phyloP scores from a whole-genome alignment of 345 rosid species.

The Cardamine chenopodiifolia region DNA sequence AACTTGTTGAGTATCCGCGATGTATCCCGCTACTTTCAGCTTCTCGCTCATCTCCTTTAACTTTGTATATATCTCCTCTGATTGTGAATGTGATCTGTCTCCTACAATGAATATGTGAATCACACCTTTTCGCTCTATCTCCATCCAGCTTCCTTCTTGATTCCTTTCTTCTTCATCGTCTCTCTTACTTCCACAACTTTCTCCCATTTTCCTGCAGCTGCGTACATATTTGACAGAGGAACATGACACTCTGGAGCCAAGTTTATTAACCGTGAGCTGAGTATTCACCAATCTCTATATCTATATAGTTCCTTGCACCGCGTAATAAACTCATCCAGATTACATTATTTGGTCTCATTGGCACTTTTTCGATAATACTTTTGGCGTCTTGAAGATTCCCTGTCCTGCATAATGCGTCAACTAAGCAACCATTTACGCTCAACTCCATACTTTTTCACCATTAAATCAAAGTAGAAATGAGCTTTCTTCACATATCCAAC shows the following conservation, averaged over 20 bases:
- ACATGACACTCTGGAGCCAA: slow-evolving; percentile 62
- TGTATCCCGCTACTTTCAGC: slow-evolving; percentile 51
- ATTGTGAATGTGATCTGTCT: slow-evolving; percentile 51
- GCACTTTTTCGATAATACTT: slow-evolving; percentile 53
- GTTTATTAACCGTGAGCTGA: slow-evolving; percentile 56
- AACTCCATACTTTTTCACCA: slow-evolving; percentile 55
- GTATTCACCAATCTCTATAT: slow-evolving; percentile 54
- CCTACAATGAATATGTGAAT: slow-evolving; percentile 53
- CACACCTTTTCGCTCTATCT: slow-evolving; percentile 52
- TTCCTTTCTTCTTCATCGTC: slow-evolving; percentile 53
- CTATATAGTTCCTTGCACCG: slow-evolving; percentile 56
- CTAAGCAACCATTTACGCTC: slow-evolving; percentile 62
- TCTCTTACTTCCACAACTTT: slow-evolving; percentile 57
- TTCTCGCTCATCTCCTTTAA: slow-evolving; percentile 53
- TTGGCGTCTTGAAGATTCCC: slow-evolving; percentile 68
- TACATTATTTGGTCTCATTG: slow-evolving; percentile 57
- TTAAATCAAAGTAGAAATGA: slow-evolving; percentile 52
- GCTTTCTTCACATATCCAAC: slow-evolving; percentile 69
- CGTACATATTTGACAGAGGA: slow-evolving; percentile 66
- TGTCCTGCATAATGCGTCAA: slow-evolving; percentile 59
- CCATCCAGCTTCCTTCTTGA: slow-evolving; percentile 54
- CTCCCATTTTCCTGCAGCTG: slow-evolving; percentile 61
- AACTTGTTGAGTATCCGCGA: slow-evolving; percentile 55
- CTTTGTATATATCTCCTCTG: slow-evolving; percentile 44
- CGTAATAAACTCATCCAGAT: slow-evolving; percentile 67